Conservation (phyloP, 441 rosid species). For the Codiaeum variegatum region DNA sequence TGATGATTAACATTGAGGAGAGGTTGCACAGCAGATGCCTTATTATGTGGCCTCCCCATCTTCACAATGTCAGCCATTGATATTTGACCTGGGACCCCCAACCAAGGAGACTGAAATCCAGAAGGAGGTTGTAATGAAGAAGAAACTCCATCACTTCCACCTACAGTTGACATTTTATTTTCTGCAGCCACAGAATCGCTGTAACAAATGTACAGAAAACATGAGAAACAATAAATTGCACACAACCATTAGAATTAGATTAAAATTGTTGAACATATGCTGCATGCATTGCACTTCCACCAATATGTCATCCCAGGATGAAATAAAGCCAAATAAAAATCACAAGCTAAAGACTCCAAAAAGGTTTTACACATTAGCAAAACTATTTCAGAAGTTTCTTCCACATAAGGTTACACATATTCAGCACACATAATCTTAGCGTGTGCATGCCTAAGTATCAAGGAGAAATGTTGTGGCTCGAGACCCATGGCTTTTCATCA, state of each 20-base stretch:
- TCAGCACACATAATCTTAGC: neutral
- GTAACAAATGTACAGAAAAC: constrained; percentile 30
- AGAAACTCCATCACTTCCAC: constrained; percentile 46
- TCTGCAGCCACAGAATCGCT: constrained; percentile 51
- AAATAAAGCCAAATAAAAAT: neutral
- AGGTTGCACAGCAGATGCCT: constrained; percentile 37
- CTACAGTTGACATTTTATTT: constrained; percentile 39
- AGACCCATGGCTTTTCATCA: neutral
- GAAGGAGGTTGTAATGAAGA: constrained; percentile 47
- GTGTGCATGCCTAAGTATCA: neutral
- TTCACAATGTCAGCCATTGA: constrained; percentile 99
- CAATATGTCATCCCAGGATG: neutral
- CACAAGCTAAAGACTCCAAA: neutral
- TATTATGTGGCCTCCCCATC: constrained; percentile 79
- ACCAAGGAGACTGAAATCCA: constrained; percentile 74
- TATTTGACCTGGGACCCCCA: constrained; percentile 73
- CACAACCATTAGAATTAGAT: neutral
- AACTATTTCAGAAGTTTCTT: neutral
- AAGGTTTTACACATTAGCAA: neutral
- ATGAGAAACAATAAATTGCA: constrained; percentile 23
- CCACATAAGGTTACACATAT: neutral
- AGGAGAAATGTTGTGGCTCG: neutral
- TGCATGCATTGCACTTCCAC: no score
- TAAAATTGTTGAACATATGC: constrained; percentile 3
- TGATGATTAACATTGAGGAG: constrained; percentile 37